phyloP scores from a whole-genome alignment of 805 yeast genomes.

The Zygoascus flipseniorum region DNA sequence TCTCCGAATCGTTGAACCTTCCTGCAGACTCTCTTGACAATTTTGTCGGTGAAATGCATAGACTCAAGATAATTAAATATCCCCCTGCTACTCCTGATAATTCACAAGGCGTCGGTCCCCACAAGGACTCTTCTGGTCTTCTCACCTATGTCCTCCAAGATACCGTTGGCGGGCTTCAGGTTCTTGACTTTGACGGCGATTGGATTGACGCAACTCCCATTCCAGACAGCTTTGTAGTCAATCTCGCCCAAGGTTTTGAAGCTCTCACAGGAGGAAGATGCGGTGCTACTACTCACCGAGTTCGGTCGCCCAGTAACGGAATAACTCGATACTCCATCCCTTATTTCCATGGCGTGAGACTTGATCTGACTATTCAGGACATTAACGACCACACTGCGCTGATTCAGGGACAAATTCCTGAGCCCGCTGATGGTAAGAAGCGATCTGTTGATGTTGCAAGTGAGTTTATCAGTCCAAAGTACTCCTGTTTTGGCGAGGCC shows the following conservation, averaged over 20 bases:
- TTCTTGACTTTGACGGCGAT: slow-evolving; percentile 44
- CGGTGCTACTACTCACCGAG: slow-evolving; percentile 52
- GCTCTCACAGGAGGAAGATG: slow-evolving; percentile 51
- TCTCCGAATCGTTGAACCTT: slow-evolving; percentile 49
- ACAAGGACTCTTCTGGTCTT: slow-evolving; percentile 53
- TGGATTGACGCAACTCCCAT: slow-evolving; percentile 50
- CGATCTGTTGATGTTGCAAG: slow-evolving; percentile 24
- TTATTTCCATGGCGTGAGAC: slow-evolving; percentile 36
- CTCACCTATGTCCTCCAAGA: slow-evolving; percentile 55
- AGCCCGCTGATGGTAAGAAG: slow-evolving; percentile 20
- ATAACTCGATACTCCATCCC: slow-evolving; percentile 36
- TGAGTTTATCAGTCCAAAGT: slow-evolving; percentile 26
- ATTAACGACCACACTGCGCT: slow-evolving; percentile 19
- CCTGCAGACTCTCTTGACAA: slow-evolving; percentile 36
- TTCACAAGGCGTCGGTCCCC: slow-evolving; percentile 54
- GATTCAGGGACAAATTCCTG: slow-evolving; percentile 23
- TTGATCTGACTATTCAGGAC: slow-evolving; percentile 24
- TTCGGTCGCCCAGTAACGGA: slow-evolving; percentile 34
- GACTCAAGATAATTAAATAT: slow-evolving; percentile 51
- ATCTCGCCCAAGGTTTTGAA: slow-evolving; percentile 54
- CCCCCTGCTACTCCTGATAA: slow-evolving; percentile 34
- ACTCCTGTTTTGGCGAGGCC: slow-evolving; percentile 32
- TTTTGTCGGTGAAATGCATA: slow-evolving; percentile 43
- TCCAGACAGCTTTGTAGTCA: slow-evolving; percentile 43
- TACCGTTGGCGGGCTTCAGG: slow-evolving; percentile 44